Base-by-base conservation (phyloP, 495 filamentous ascomycete species). In the Symbiotaphrina buchneri region DNA sequence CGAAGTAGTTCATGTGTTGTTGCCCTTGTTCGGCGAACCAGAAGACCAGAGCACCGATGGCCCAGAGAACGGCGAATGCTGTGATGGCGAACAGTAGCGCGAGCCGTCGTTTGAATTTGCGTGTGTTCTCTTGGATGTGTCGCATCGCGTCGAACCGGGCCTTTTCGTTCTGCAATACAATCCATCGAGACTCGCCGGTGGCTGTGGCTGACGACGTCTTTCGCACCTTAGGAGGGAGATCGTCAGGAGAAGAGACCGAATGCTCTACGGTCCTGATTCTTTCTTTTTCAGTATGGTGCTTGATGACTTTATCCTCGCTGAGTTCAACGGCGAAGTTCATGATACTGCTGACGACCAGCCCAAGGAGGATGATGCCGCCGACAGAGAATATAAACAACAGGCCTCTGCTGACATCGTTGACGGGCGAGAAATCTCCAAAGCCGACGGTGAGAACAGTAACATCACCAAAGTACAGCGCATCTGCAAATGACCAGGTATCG, bases 401-500 rank as follows among this genome's bases (percentile, higher is more conserved):
- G 18, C 53, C 53, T 4, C 51, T 44, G 18, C 43, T 45, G 6
- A 61, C 37, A 26, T 63, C 30, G 4, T 51, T 56, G 0, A 40
- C 39, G 4, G 64, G 46, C 19, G 48, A 52, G 14, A 71, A 51
- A 42, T 74, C 69, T 13, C 69, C 69, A 42, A 70, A 74, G 2
- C 69, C 69, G n/a, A 74, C 53, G 1, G 69, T 74, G 1, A 74
- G 48, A 28, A 74, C 64, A 0, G 69, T 73, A 1, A 74, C 58
- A 35, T 73, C 68, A 38, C 55, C 67, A 42, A 74, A 74, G 42
- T 74, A 74, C 6, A 74, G 40, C 10, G 55, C 61, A 40, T 73
- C 65, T 6, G 54, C 54, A 40, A 62, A 72, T 11, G 43, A 51
- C 41, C 62, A 56, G 3, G 40, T 51, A 8, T 58, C 48, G 0